Evolutionary conservation across 202 grass and related monocot genomes (phyloP).

Genomic region (Tripidium arundinaceum): DNA sequence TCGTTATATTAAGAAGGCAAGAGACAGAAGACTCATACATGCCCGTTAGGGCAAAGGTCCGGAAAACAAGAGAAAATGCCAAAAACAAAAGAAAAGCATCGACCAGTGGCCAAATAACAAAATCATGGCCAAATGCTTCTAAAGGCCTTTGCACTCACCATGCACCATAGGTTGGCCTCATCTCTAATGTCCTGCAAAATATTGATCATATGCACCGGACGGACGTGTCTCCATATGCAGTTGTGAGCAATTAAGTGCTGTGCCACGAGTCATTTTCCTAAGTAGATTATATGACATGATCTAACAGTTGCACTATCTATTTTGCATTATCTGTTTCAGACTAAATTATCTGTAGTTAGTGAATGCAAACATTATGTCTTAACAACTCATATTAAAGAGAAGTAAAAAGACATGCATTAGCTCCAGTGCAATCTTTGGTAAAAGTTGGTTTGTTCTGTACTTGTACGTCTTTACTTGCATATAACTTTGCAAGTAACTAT

Average conservation of each 20-base stretch:
- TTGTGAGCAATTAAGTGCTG: not conserved
- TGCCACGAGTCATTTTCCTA: constrained; percentile 9
- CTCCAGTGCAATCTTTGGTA: constrained; percentile 17
- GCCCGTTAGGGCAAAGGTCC: not conserved
- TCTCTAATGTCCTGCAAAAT: not conserved
- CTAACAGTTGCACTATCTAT: too few relatives aligned
- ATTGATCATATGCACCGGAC: not conserved
- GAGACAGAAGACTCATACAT: not conserved
- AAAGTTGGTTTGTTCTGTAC: constrained; percentile 32
- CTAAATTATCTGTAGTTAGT: not conserved
- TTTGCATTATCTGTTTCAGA: not conserved
- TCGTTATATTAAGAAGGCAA: not conserved
- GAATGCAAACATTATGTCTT: not conserved
- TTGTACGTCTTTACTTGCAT: constrained; percentile 28
- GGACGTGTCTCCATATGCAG: not conserved
- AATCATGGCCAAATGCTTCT: not conserved
- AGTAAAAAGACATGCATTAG: not conserved
- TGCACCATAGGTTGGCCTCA: not conserved
- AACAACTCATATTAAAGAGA: not conserved
- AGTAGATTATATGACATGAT: too few relatives aligned
- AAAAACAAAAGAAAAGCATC: not conserved
- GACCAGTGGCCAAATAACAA: not conserved
- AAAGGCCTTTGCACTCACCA: not conserved
- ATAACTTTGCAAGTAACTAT: constrained; percentile 37
- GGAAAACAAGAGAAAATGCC: not conserved